These are phyloP conservation scores for Trichophyton simii DNA, from an alignment of 2,329 filamentous ascomycete species.

Conservation along the genomic window DNA sequence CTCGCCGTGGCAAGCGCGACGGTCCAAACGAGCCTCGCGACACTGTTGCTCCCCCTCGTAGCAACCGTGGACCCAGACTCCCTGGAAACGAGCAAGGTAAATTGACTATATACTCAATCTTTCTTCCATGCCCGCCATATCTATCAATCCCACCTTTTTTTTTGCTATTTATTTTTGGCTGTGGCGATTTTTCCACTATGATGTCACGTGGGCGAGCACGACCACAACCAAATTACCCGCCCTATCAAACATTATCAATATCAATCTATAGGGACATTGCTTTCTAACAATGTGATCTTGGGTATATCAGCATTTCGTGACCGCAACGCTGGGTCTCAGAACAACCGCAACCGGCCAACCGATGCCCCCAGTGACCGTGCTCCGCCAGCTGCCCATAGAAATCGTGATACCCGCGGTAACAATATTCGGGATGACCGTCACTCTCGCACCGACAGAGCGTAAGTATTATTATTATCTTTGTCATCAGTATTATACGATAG, in stretches of 20 bases:
- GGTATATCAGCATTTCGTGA: slow-evolving; percentile 65
- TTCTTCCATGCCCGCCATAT: background rate
- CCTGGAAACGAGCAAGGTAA: slow-evolving; percentile 78
- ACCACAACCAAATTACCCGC: background rate
- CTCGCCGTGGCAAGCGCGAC: slow-evolving; percentile 77
- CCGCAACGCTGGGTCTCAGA: slow-evolving; percentile 64
- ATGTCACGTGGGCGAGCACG: background rate
- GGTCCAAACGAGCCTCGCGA: slow-evolving; percentile 47
- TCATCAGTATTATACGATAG: too few species aligned
- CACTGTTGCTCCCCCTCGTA: slow-evolving; percentile 14
- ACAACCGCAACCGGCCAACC: slow-evolving; percentile 69
- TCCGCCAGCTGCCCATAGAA: slow-evolving; percentile 18
- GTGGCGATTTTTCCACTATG: background rate
- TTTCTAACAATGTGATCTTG: background rate
- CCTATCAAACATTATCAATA: too few species aligned
- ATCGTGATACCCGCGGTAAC: slow-evolving; percentile 47
- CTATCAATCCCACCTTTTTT: background rate
- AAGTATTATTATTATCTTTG: slow-evolving; percentile 22
- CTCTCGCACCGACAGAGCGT: slow-evolving; percentile 49
- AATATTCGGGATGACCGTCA: slow-evolving; percentile 49
- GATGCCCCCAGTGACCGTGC: slow-evolving; percentile 42
- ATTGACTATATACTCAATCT: slow-evolving; percentile 26
- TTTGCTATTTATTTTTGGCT: background rate
- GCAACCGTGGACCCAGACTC: slow-evolving; percentile 38
- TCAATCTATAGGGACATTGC: background rate